phyloP scores from a whole-genome alignment of 305 asterid species.

The Nicotiana rustica region DNA sequence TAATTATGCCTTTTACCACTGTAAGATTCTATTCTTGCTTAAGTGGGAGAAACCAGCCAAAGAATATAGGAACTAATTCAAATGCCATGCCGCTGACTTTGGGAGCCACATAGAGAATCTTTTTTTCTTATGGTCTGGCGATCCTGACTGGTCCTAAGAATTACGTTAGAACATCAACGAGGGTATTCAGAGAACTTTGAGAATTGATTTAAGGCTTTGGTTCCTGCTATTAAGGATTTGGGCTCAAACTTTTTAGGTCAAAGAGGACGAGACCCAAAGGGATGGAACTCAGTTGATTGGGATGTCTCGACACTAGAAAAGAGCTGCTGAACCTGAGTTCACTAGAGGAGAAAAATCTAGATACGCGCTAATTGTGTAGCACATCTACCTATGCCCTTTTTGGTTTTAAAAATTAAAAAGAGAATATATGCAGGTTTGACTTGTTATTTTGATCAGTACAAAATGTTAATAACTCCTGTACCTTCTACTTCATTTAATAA shows the following conservation, averaged over 20 bases:
- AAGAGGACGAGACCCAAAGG: neutral
- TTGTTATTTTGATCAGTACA: neutral
- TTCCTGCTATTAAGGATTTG: neutral
- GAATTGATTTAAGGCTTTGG: neutral
- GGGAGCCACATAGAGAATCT: neutral
- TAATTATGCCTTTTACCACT: constrained; percentile 10
- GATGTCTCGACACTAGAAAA: neutral
- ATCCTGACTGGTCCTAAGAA: constrained; percentile 27
- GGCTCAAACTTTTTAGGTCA: constrained; percentile 8
- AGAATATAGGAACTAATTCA: neutral
- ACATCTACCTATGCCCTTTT: neutral
- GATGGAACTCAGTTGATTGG: constrained; percentile 11
- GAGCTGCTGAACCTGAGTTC: neutral
- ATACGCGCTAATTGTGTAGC: neutral
- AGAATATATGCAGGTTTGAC: neutral
- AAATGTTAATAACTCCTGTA: too few relatives aligned
- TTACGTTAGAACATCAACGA: neutral
- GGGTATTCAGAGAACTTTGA: neutral
- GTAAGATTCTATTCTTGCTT: constrained; percentile 9
- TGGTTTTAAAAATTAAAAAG: neutral
- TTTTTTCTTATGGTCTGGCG: constrained; percentile 17
- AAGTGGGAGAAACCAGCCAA: neutral
- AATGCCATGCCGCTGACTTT: constrained; percentile 13
- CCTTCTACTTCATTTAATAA: too few relatives aligned
- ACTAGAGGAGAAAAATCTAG: constrained; percentile 14